Evolutionary conservation across 306 rosid species (phyloP).

Genomic region (Quercus cerris): DNA sequence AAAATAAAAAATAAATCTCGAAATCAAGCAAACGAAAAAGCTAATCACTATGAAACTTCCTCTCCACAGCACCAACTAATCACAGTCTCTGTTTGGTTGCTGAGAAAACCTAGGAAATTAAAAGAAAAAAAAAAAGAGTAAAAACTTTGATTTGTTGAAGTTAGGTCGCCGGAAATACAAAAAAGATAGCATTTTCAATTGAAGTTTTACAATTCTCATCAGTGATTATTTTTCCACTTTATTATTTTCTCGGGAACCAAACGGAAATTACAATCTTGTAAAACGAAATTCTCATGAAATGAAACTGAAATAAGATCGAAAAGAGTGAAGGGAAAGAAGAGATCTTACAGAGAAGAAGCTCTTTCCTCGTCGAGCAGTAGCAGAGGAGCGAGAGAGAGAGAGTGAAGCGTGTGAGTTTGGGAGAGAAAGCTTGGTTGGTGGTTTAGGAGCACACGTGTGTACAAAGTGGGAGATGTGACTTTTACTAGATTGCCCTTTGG

Average conservation of each 20-base stretch:
- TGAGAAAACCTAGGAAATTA: not conserved
- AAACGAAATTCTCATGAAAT: not conserved
- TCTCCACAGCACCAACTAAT: not conserved
- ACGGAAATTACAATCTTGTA: slow-evolving; percentile 1
- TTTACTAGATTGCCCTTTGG: not conserved
- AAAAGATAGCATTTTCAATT: not conserved
- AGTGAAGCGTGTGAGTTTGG: slow-evolving; percentile 33
- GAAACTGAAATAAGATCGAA: not conserved
- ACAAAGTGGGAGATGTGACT: not conserved
- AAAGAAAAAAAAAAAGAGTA: not conserved
- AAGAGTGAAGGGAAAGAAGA: not conserved
- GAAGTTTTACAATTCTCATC: not conserved
- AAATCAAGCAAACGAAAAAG: not conserved
- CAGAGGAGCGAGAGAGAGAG: slow-evolving; percentile 14
- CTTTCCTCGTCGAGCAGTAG: slow-evolving; percentile 19
- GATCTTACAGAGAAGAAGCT: slow-evolving; percentile 4
- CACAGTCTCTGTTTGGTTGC: not conserved
- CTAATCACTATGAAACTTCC: not conserved
- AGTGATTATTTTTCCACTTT: not conserved
- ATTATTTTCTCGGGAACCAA: slow-evolving; percentile 10
- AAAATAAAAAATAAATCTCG: too few species aligned
- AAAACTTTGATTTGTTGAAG: not conserved
- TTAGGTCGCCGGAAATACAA: not conserved
- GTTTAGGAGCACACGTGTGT: slow-evolving; percentile 37
- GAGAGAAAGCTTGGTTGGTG: slow-evolving; percentile 9